Base-by-base conservation (phyloP, 805 yeast genomes). In the Pichia manshurica region DNA sequence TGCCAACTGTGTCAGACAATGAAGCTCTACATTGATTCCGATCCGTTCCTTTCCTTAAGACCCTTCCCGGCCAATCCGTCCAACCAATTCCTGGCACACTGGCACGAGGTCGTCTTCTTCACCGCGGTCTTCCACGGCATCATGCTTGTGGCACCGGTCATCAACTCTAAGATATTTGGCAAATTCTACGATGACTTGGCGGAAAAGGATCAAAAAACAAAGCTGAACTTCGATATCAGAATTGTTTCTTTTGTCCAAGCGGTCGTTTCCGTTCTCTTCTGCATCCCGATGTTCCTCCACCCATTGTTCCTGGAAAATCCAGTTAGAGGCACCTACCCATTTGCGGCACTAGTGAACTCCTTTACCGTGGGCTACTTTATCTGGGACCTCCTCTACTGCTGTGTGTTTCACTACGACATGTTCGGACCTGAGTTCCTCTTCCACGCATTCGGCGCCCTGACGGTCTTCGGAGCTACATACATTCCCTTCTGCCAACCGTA, bases 231-330 rank as follows among this genome's bases (percentile, higher is more conserved):
- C 62, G 96, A 93, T 64, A 86, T 90, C 56, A 98, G 93, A 64
- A 74, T 86, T 12, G 96, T 88, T 3, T 83, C 97, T 2, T 81
- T 86, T 79, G 78, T 89, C 17, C 97, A 93, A 64, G 79, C 93
- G 43, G 40, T 87, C 1, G 52, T 86, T 6, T 81, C 96, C 10
- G 66, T 87, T 22, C 61, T 62, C 8, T 60, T 79, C 8, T 72
- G 85, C 29, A 60, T 78, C 41, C 95, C 95, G 6, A 72, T 84
- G 71, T 79, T 83, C 62, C 68, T 73, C 47, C 84, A 83, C 53
- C 72, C 77, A 9, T 61, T 70, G 42, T 71, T 78, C 49, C 53
- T 57, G 4, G 56, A 60, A 12, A 78, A 82, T 58, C 74, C 84
- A 5, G 67, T 86, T 21, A 69, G 77, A n/a, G 90, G 88, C 40